These are phyloP conservation scores for Ustilago sp. DNA, from an alignment of 1,284 basidiomycete genomes.

Conservation along the genomic window DNA sequence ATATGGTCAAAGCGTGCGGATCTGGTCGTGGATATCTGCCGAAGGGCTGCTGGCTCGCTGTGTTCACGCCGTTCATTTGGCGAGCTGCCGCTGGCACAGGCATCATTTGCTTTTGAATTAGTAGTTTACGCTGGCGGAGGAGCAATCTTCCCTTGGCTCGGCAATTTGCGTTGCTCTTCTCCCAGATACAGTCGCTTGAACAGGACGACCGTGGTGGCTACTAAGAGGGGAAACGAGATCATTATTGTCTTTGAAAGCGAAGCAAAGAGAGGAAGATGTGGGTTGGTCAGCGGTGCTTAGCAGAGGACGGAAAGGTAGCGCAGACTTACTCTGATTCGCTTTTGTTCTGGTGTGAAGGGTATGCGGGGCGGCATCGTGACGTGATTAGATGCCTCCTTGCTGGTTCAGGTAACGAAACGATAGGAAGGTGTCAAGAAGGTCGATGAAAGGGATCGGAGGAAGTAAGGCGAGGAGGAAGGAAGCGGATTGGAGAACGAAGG, in stretches of 20 bases:
- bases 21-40: too few relatives aligned
- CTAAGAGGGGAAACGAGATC: slow-evolving; percentile 46
- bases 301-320: not conserved
- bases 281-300: not conserved
- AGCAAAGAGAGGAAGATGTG: not conserved
- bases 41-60: too few relatives aligned
- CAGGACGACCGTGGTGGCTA: slow-evolving; percentile 55
- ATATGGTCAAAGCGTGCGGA: too few relatives aligned
- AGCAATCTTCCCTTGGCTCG: slow-evolving; percentile 41
- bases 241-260: slow-evolving; percentile 39
- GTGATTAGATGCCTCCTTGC: not conserved
- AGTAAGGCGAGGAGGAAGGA: not conserved
- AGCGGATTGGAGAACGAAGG: not conserved
- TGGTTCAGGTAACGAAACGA: not conserved
- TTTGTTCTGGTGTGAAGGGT: slow-evolving; percentile 47
- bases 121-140: slow-evolving; percentile 30
- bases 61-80: too few relatives aligned
- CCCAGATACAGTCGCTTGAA: slow-evolving; percentile 64
- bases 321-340: slow-evolving; percentile 44
- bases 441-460: not conserved
- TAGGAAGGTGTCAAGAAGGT: not conserved
- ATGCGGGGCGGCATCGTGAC: slow-evolving; percentile 33
- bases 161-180: slow-evolving; percentile 58
- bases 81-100: too few relatives aligned
- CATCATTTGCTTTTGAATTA: not conserved